Percentiles rank a stretch among this genome's conserved stretches.
Evolutionary conservation across 2,329 filamentous ascomycete genomes (phyloP).

Genomic region (Xylaria hypoxylon): DNA sequence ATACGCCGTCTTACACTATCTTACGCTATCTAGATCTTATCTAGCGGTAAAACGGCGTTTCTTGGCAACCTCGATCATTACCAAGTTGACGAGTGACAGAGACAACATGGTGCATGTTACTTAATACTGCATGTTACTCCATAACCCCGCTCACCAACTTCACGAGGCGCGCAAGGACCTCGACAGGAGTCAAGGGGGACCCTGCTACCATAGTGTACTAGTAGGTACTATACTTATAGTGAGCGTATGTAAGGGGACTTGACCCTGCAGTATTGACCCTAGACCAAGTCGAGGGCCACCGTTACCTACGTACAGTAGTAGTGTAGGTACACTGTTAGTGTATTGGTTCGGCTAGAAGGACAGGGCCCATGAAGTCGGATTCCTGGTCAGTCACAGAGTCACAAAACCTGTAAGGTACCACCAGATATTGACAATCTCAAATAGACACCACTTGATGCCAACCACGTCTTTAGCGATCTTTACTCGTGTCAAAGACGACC

Average conservation of each 20-base stretch:
- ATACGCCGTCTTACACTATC: conserved; percentile 1
- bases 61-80: conserved; percentile 20
- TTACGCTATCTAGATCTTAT: conserved; percentile 11
- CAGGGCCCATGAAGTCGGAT: conserved; percentile 18
- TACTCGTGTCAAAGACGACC: not conserved
- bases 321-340: too few species aligned
- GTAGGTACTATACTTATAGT: too few species aligned
- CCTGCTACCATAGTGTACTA: conserved; percentile 14
- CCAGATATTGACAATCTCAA: conserved; percentile 29
- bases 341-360: conserved; percentile 26
- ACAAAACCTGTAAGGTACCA: conserved; percentile 16
- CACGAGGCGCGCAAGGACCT: conserved; percentile 12
- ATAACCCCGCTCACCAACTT: conserved; percentile 26
- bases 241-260: conserved; percentile 14
- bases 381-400: conserved; percentile 19
- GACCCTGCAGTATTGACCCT: conserved; percentile 27
- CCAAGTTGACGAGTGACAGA: conserved; percentile 7
- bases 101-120: conserved; percentile 16
- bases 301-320: too few species aligned
- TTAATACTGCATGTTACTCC: conserved; percentile 11
- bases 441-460: conserved; percentile 12
- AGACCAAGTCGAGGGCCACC: conserved; percentile 21
- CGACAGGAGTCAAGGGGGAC: conserved; percentile 15
- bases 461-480: conserved; percentile 7
- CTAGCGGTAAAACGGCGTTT: not conserved